These are phyloP conservation scores for Saturnispora sekii DNA, from an alignment of 805 yeast genomes.

Conservation along the genomic window DNA sequence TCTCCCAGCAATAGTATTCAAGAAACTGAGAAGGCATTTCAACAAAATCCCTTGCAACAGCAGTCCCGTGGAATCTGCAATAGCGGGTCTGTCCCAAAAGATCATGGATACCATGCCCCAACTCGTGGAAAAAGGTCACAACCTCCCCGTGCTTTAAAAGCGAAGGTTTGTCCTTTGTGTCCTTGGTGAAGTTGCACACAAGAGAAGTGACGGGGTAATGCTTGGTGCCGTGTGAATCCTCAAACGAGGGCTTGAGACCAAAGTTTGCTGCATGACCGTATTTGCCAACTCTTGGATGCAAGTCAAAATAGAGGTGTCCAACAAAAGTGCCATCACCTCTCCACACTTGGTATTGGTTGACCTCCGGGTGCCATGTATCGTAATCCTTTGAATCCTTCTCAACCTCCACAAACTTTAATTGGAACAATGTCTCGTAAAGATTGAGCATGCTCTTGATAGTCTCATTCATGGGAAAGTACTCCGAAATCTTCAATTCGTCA, in stretches of 20 bases:
- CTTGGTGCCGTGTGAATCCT: conserved; percentile 38
- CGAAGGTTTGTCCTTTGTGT: conserved; percentile 59
- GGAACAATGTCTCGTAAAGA: conserved; percentile 61
- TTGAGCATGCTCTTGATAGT: conserved; percentile 61
- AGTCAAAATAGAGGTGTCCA: conserved; percentile 73
- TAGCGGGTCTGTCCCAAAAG: conserved; percentile 56
- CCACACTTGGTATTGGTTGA: conserved; percentile 65
- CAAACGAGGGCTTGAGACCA: conserved; percentile 52
- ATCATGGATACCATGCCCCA: conserved; percentile 84
- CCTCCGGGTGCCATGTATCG: conserved; percentile 72
- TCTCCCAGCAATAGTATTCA: conserved; percentile 83
- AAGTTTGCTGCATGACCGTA: conserved; percentile 87
- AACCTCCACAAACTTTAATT: conserved; percentile 53
- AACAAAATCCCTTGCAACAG: conserved; percentile 77
- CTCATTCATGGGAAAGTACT: conserved; percentile 66
- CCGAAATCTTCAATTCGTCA: conserved; percentile 61
- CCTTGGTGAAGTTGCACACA: conserved; percentile 79
- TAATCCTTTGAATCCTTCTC: conserved; percentile 25
- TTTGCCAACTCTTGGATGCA: conserved; percentile 80
- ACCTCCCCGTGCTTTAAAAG: conserved; percentile 71
- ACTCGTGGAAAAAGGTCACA: conserved; percentile 78
- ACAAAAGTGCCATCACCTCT: conserved; percentile 47
- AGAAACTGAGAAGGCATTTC: conserved; percentile 88
- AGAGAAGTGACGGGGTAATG: conserved; percentile 64
- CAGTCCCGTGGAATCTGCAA: conserved; percentile 66